Percentiles rank a stretch among this genome's conserved stretches.
These are phyloP conservation scores for Daphne laureola DNA, from an alignment of 441 rosid genomes.

Conservation along the genomic window DNA sequence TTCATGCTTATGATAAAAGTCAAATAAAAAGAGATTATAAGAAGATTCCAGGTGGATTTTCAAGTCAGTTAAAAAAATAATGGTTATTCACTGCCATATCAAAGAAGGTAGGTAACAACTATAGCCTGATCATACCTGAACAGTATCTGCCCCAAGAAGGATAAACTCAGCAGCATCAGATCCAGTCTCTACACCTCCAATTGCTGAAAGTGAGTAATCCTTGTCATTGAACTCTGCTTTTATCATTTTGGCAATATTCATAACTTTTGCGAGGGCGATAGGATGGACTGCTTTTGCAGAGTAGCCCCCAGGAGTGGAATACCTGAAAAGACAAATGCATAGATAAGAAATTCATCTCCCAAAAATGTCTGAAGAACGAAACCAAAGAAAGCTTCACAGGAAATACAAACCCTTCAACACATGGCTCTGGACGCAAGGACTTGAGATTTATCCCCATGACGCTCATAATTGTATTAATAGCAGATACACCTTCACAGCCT, in stretches of 20 bases:
- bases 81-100: too few relatives aligned
- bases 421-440: slow-evolving; percentile 85
- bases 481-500: slow-evolving; percentile 82
- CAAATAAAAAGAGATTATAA: too few relatives aligned
- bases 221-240: slow-evolving; percentile 51
- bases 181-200: slow-evolving; percentile 95
- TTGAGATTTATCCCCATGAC: slow-evolving; percentile 87
- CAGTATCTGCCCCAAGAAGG: slow-evolving; percentile 88
- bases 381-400: not conserved
- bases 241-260: slow-evolving; percentile 90
- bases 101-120: not conserved
- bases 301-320: slow-evolving; percentile 98
- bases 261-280: slow-evolving; percentile 81
- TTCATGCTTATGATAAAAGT: too few relatives aligned
- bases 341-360: slow-evolving; percentile 5
- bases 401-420: slow-evolving; percentile 82
- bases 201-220: slow-evolving; percentile 74
- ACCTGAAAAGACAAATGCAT: slow-evolving; percentile 34
- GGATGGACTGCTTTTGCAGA: slow-evolving; percentile 94
- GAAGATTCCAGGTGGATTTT: too few relatives aligned
- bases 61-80: too few relatives aligned
- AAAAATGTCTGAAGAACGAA: slow-evolving; percentile 1
- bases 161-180: slow-evolving; percentile 87
- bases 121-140: slow-evolving; percentile 47
- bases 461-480: slow-evolving; percentile 93